Conservation (phyloP, 495 filamentous ascomycete species). For the Alectoria sarmentosa region DNA sequence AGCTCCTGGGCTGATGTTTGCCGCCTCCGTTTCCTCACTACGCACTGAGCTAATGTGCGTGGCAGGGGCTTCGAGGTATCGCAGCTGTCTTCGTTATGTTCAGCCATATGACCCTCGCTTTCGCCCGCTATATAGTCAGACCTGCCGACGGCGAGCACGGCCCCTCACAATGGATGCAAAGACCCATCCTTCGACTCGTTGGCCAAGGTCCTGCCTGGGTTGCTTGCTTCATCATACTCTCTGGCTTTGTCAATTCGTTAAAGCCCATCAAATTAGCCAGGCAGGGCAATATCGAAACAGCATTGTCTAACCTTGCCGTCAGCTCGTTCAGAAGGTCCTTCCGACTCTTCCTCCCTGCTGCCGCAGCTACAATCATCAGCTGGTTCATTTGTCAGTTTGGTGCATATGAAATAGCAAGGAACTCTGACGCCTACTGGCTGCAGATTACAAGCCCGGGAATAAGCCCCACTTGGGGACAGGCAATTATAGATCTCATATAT, state of each 20-base stretch:
- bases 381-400: conserved; percentile 32
- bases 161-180: conserved; percentile 40
- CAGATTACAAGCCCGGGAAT: conserved; percentile 27
- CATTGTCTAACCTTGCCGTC: conserved; percentile 28
- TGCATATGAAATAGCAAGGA: conserved; percentile 27
- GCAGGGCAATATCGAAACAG: conserved; percentile 23
- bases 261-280: conserved; percentile 27
- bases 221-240: conserved; percentile 41
- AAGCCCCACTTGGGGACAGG: conserved; percentile 25
- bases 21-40: conserved; percentile 3
- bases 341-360: conserved; percentile 27
- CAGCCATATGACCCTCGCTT: conserved; percentile 48
- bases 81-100: conserved; percentile 48
- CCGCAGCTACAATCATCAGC: conserved; percentile 26
- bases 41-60: conserved; percentile 6
- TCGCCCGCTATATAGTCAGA: conserved; percentile 44
- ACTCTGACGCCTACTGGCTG: conserved; percentile 29
- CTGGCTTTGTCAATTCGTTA: conserved; percentile 28
- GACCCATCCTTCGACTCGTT: conserved; percentile 47
- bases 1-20: conserved; percentile 26
- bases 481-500: conserved; percentile 27
- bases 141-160: conserved; percentile 36
- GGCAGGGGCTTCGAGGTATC: conserved; percentile 48
- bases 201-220: conserved; percentile 51
- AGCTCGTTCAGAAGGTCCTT: conserved; percentile 28